These are phyloP conservation scores for Aspergillus niger DNA, from an alignment of 2,329 filamentous ascomycete species.

Conservation along the genomic window DNA sequence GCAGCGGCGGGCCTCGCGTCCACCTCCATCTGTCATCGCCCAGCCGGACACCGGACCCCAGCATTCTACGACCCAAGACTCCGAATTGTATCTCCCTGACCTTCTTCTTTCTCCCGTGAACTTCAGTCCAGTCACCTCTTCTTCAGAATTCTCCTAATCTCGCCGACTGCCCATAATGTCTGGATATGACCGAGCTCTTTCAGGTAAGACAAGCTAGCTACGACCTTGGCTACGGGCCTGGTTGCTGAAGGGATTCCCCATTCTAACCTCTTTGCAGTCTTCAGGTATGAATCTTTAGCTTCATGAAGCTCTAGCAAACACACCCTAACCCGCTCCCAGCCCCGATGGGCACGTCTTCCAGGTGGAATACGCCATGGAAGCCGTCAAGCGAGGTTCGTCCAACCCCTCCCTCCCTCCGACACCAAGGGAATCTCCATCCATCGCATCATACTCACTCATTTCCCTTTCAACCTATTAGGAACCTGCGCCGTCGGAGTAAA, in stretches of 20 bases:
- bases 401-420: constrained; percentile 15
- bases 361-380: constrained; percentile 98
- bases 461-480: constrained; percentile 55
- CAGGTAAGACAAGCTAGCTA: constrained; percentile 66
- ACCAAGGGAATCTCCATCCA: constrained; percentile 7
- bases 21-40: constrained; percentile 31
- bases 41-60: constrained; percentile 17
- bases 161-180: constrained; percentile 60
- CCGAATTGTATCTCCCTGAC: constrained; percentile 20
- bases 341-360: constrained; percentile 99
- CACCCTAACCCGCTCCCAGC: constrained; percentile 61
- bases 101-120: neutral
- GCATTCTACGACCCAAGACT: constrained; percentile 16
- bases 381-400: constrained; percentile 86
- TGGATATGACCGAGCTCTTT: constrained; percentile 98
- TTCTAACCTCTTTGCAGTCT: constrained; percentile 66
- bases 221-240: constrained; percentile 31
- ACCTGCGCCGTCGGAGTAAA: constrained; percentile 98
- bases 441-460: constrained; percentile 25
- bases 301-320: constrained; percentile 17
- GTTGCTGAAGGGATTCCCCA: constrained; percentile 16
- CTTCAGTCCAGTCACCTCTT: constrained; percentile 12
- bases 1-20: constrained; percentile 31
- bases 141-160: neutral
- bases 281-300: constrained; percentile 61